A percentile compares a stretch with the other conserved stretches of the same genome.
Conservation (phyloP, 306 rosid genomes). For the Chamaecrista fasciculata region DNA sequence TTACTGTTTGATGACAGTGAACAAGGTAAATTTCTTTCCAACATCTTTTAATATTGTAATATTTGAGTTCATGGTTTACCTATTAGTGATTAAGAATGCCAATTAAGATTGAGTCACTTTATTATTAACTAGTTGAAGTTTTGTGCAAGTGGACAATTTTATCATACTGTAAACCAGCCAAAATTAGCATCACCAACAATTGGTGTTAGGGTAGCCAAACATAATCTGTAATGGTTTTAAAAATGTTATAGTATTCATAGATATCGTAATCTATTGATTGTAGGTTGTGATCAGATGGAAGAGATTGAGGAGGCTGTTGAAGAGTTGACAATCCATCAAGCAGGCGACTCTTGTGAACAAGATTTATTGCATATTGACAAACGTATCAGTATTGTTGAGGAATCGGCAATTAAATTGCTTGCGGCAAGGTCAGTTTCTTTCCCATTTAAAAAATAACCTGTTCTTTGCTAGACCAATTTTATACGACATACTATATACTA, state of each 20-base stretch:
- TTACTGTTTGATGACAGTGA: conserved; percentile 29
- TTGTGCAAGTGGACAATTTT: background rate
- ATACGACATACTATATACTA: background rate
- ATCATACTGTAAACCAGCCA: background rate
- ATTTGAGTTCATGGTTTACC: no score
- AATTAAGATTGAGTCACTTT: background rate
- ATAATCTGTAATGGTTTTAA: no score
- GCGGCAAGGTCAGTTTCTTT: conserved; percentile 60
- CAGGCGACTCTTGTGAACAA: conserved; percentile 33
- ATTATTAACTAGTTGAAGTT: background rate
- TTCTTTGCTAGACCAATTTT: background rate
- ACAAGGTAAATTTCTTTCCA: conserved; percentile 33
- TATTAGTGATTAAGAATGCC: background rate
- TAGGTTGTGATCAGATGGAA: conserved; percentile 44
- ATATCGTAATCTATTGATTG: conserved; percentile 23
- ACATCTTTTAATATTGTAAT: no score
- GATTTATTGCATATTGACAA: conserved; percentile 33
- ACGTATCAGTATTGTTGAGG: conserved; percentile 51
- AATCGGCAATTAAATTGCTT: conserved; percentile 63
- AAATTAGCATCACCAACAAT: background rate
- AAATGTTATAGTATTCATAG: background rate
- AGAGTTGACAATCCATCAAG: conserved; percentile 36
- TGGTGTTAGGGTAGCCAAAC: no score
- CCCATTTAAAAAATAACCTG: background rate
- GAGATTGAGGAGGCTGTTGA: conserved; percentile 44